Percentiles rank a stretch among this genome's conserved stretches.
Conservation (phyloP, 768 basidiomycete species). For the Macrocybe gigantea region DNA sequence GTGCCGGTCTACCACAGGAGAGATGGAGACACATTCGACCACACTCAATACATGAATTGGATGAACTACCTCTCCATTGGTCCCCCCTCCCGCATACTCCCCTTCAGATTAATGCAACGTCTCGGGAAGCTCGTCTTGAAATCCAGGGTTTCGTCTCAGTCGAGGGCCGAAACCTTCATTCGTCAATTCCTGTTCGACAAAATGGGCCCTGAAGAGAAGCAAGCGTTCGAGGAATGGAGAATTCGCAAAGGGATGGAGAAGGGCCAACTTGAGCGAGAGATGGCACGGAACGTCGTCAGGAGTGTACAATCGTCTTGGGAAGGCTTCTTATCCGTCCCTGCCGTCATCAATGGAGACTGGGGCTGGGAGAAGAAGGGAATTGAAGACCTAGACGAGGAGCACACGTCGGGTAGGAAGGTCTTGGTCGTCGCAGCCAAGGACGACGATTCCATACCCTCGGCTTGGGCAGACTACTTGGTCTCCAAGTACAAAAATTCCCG, state of each 20-base stretch:
- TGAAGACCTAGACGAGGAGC: conserved; percentile 34
- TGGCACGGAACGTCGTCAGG: conserved; percentile 29
- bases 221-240: conserved; percentile 33
- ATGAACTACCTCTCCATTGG: conserved; percentile 34
- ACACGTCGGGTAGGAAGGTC: conserved; percentile 29
- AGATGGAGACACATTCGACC: conserved; percentile 17
- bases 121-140: conserved; percentile 21
- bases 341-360: conserved; percentile 38
- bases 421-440: conserved; percentile 27
- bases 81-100: conserved; percentile 25
- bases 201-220: conserved; percentile 26
- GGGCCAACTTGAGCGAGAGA: conserved; percentile 28
- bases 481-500: conserved; percentile 32
- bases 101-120: conserved; percentile 22
- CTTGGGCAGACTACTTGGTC: conserved; percentile 31
- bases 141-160: conserved; percentile 26
- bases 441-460: conserved; percentile 27
- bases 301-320: conserved; percentile 39
- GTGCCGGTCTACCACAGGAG: conserved; percentile 32
- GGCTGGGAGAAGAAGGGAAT: conserved; percentile 25
- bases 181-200: conserved; percentile 25
- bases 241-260: conserved; percentile 27
- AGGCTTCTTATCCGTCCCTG: conserved; percentile 30
- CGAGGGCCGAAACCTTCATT: conserved; percentile 31
- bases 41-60: conserved; percentile 33